These are phyloP conservation scores for Nakaseomyces bracarensis DNA, from an alignment of 1,139 yeast species.

Conservation along the genomic window DNA sequence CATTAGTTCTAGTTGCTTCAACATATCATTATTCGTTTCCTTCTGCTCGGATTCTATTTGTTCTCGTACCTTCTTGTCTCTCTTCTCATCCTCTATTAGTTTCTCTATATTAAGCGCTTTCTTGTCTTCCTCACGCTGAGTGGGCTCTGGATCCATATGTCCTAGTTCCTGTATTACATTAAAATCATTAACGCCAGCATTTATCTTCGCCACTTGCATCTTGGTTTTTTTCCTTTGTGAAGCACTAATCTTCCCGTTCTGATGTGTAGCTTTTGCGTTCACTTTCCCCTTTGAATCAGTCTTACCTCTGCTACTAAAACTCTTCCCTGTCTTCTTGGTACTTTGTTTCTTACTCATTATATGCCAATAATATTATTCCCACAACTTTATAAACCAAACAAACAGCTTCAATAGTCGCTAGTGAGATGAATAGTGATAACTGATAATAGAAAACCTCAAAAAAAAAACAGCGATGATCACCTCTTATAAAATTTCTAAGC, in stretches of 20 bases:
- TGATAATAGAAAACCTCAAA: too few species aligned
- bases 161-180: background rate
- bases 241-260: slow-evolving; percentile 14
- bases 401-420: too few species aligned
- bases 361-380: background rate
- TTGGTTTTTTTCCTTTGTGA: slow-evolving; percentile 24
- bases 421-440: too few species aligned
- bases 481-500: too few species aligned
- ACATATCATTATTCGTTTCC: slow-evolving; percentile 44
- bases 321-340: slow-evolving; percentile 8
- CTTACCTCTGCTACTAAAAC: slow-evolving; percentile 7
- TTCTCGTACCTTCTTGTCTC: slow-evolving; percentile 40
- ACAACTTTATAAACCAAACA: too few species aligned
- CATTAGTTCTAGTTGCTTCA: slow-evolving; percentile 51
- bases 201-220: slow-evolving; percentile 22
- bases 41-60: slow-evolving; percentile 36
- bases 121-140: slow-evolving; percentile 20
- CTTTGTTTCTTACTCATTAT: slow-evolving; percentile 4
- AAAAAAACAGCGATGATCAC: too few species aligned
- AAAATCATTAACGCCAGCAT: slow-evolving; percentile 12
- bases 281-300: slow-evolving; percentile 8
- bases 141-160: slow-evolving; percentile 29
- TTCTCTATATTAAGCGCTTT: slow-evolving; percentile 34
- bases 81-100: slow-evolving; percentile 33
- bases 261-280: slow-evolving; percentile 13